Evolutionary conservation across 345 rosid genomes (phyloP).

Genomic region (Brassica cretica): DNA sequence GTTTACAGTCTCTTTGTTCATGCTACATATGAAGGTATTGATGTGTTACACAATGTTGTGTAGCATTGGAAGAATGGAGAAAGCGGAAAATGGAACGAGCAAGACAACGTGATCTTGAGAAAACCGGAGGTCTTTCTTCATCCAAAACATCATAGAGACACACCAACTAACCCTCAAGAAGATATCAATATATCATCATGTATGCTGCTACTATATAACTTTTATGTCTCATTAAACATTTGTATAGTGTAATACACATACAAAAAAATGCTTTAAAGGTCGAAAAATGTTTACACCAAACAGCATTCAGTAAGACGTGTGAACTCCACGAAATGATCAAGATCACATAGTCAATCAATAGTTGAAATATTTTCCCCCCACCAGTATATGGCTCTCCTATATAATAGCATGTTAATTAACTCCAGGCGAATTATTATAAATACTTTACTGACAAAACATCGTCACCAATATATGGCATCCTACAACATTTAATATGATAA

Average conservation of each 20-base stretch:
- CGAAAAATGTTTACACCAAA: neutral
- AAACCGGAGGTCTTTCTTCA: constrained; percentile 52
- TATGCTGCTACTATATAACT: neutral
- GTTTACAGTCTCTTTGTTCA: neutral
- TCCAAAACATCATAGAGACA: constrained; percentile 34
- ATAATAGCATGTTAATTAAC: neutral
- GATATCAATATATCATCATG: neutral
- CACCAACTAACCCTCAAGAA: neutral
- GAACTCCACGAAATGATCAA: neutral
- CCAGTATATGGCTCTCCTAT: neutral
- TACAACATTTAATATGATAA: constrained; percentile 25
- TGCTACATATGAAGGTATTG: neutral
- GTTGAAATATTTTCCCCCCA: neutral
- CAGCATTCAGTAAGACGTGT: neutral
- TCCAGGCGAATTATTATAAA: constrained; percentile 17
- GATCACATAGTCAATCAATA: neutral
- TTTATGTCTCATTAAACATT: neutral
- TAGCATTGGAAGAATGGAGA: constrained; percentile 90
- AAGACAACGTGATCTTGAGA: constrained; percentile 63
- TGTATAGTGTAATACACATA: neutral
- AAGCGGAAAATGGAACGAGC: constrained; percentile 90
- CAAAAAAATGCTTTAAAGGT: neutral
- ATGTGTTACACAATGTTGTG: neutral
- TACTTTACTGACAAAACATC: neutral
- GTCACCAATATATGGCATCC: neutral